These are phyloP conservation scores for Kodamaea plutei DNA, from an alignment of 1,139 yeast species.

Conservation along the genomic window DNA sequence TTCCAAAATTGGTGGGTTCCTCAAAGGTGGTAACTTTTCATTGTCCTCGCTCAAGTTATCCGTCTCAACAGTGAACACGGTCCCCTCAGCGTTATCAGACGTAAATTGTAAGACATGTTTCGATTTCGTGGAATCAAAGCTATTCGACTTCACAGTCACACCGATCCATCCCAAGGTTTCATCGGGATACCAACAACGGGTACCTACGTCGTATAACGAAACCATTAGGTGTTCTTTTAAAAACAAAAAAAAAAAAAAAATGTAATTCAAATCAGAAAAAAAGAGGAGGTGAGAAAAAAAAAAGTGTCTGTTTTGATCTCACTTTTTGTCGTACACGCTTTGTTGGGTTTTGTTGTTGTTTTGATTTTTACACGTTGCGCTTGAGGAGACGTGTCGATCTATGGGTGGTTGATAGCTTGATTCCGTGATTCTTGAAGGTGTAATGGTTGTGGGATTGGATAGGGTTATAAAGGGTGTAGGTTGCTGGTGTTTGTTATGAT, in stretches of 20 bases:
- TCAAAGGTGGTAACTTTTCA: slow-evolving; percentile 66
- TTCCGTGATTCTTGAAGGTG: neutral
- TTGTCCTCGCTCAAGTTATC: slow-evolving; percentile 48
- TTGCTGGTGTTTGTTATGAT: slow-evolving; percentile 9
- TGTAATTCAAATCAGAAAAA: neutral
- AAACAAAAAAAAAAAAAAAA: neutral
- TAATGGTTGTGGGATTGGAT: neutral
- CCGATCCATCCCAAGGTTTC: slow-evolving; percentile 89
- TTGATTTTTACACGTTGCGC: too few relatives aligned
- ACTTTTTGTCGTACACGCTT: neutral
- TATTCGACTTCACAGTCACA: slow-evolving; percentile 63
- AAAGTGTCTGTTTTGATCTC: neutral
- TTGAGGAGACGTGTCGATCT: neutral
- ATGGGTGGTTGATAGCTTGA: neutral
- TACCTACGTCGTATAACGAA: slow-evolving; percentile 34
- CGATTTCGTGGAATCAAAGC: slow-evolving; percentile 39
- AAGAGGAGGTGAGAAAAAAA: neutral
- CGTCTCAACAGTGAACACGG: slow-evolving; percentile 49
- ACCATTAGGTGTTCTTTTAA: slow-evolving; percentile 16
- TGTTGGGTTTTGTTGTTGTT: neutral
- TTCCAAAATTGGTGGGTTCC: slow-evolving; percentile 92
- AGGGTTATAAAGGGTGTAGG: neutral
- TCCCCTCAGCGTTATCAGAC: slow-evolving; percentile 41
- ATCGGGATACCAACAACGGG: slow-evolving; percentile 95
- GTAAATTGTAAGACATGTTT: slow-evolving; percentile 57